phyloP scores from a whole-genome alignment of 805 yeast species.

The Jamesozyma rosinii region DNA sequence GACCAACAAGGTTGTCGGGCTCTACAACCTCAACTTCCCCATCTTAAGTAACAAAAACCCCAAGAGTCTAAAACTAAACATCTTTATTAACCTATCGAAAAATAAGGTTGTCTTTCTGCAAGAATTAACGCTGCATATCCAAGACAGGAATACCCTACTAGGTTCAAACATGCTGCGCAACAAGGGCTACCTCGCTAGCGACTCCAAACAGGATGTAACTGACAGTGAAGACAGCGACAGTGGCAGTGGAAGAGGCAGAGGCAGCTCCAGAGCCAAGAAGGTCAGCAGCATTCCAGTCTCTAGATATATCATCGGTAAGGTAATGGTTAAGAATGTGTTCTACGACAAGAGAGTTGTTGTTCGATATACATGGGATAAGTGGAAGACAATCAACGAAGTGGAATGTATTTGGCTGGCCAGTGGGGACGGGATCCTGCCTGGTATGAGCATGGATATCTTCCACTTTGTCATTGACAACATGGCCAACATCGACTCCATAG shows the following conservation, averaged over 20 bases:
- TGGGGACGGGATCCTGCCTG: slow-evolving; percentile 25
- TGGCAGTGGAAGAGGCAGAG: background rate
- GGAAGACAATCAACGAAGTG: slow-evolving; percentile 50
- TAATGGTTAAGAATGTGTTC: slow-evolving; percentile 69
- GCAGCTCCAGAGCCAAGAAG: background rate
- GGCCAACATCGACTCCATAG: slow-evolving; percentile 7
- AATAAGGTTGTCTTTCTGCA: slow-evolving; percentile 21
- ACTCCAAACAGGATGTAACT: background rate
- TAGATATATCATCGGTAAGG: slow-evolving; percentile 49
- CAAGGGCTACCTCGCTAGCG: slow-evolving; percentile 3
- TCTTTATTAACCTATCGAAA: slow-evolving; percentile 22
- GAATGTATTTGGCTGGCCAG: slow-evolving; percentile 25
- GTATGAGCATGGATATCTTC: slow-evolving; percentile 27
- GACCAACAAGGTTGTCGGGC: slow-evolving; percentile 15
- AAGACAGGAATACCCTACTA: background rate
- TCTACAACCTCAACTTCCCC: slow-evolving; percentile 24
- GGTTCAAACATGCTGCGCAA: background rate
- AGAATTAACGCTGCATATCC: slow-evolving; percentile 17
- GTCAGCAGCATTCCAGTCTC: background rate
- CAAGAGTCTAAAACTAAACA: slow-evolving; percentile 21
- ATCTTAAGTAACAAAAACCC: slow-evolving; percentile 24
- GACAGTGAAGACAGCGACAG: background rate
- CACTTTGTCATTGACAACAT: slow-evolving; percentile 23
- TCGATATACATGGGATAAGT: slow-evolving; percentile 67
- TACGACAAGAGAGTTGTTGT: slow-evolving; percentile 61